Evolutionary conservation across 768 basidiomycete species (phyloP), one percentile per base, ranked within the genome.

Genomic region (Rhodotorula graminis): DNA sequence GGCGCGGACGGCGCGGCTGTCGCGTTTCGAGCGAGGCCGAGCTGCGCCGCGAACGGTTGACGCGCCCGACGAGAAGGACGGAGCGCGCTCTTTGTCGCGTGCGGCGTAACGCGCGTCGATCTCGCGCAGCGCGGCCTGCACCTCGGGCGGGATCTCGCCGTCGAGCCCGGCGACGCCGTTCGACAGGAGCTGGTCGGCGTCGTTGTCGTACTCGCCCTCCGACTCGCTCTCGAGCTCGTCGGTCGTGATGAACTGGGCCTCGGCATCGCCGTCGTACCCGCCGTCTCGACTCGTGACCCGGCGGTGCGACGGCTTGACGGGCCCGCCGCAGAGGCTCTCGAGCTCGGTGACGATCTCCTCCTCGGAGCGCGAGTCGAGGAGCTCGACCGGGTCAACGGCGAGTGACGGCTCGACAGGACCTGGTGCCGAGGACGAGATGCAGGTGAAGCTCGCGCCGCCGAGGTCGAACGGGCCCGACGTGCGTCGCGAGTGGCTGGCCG

Each of bases 291-390:
- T 27, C 40, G 46, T 10, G 18, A 3, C 40, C 56, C 31, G 62
- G 33, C 37, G 55, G 77, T 77, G 57, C 29, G 37, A 6, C 40
- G 59, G 59, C 23, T 15, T 4, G 27, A 25, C 27, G 19, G 61
- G 65, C 37, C 53, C 49, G 14, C 69, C 72, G 27, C 56, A 57
- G 3, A 80, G 65, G 19, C 76, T 61, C 27, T 76, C 76, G 29
- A 81, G 69, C 63, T 78, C 77, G 25, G 52, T 37, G 21, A 78
- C 66, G 29, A 79, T 76, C 23, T 78, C 72, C 27, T 59, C 29
- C 58, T 74, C 72, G 1, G 57, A 50, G 16, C 61, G 46, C 25
- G n/a, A 23, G 4, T 62, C 61, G 31, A 53, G 52, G 10, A 52
- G 23, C 31, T 59, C 59, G 29, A 19, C 29, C 19, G 49, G 19